Evolutionary conservation across 441 rosid species (phyloP), one percentile per base, ranked within the genome.

Genomic region (Arabidopsis hybrid): DNA sequence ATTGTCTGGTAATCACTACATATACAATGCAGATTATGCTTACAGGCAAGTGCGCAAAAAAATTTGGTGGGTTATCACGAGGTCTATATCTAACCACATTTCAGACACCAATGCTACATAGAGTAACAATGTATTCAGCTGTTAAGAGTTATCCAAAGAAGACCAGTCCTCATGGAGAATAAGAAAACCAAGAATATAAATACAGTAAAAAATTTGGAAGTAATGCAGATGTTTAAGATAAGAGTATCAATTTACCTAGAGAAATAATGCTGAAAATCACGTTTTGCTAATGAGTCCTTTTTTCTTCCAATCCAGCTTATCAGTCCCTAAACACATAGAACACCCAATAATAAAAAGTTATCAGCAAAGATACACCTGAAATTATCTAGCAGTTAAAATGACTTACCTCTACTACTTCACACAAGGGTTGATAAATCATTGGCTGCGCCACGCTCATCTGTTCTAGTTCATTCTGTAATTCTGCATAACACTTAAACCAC

Each of bases 241-340:
- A 36, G 67, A 7, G 52, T 9, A 29, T 38, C 26, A 50, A 76
- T 91, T 78, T 78, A 91, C 98, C 89, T 84, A 69, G 97, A 91
- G 79, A 84, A 84, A 69, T 89, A 84, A 78, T 83, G 95, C 82
- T 89, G 95, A 86, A 89, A 90, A 57, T 88, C 98, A 81, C 83
- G 92, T 81, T 86, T 86, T 79, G 86, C 91, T 67, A 93, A 77
- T 35, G 89, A 80, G 62, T 64, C 74, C 73, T 91, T 93, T 72
- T 79, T 87, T 51, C 75, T 79, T 51, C 88, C 89, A 58, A 91
- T 88, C 98, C 98, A 95, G 78, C 87, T 80, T 63, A 88, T 53
- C 74, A 95, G 82, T 69, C 86, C 97, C 97, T 93, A 74, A 10
- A 74, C 60, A 79, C 74, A 69, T 60, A 51, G 36, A 80, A 53